Conservation (phyloP, 1,284 basidiomycete species). For the Neonothopanus nambi region DNA sequence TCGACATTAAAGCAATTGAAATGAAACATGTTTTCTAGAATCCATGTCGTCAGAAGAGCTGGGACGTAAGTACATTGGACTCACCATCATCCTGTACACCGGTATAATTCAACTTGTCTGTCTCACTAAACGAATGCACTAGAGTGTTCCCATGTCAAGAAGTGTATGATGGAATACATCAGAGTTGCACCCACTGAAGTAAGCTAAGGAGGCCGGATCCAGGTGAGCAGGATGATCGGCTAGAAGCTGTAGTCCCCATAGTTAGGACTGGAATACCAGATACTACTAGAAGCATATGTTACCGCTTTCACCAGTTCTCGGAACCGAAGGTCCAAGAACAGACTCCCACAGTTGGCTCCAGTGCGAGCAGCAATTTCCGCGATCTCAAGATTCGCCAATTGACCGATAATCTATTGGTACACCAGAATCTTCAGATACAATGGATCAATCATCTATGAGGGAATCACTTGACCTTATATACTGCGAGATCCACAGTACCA, state of each 20-base stretch:
- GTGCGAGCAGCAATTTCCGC: conserved; percentile 83
- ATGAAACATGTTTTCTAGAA: conserved; percentile 72
- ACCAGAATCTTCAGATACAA: neutral
- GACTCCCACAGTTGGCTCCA: conserved; percentile 78
- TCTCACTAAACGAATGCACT: conserved; percentile 82
- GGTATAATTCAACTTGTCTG: conserved; percentile 75
- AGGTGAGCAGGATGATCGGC: conserved; percentile 78
- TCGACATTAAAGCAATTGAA: conserved; percentile 82
- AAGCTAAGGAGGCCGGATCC: conserved; percentile 73
- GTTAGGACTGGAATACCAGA: neutral
- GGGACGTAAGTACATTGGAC: conserved; percentile 2
- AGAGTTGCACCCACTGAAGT: conserved; percentile 54
- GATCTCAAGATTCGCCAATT: conserved; percentile 74
- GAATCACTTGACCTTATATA: conserved; percentile 55
- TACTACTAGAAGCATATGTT: conserved; percentile 17
- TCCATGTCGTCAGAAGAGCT: neutral
- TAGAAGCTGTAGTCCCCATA: conserved; percentile 37
- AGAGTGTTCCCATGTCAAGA: neutral
- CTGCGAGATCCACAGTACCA: conserved; percentile 55
- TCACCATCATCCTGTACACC: conserved; percentile 70
- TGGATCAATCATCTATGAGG: neutral
- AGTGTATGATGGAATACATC: neutral
- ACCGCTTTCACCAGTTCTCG: conserved; percentile 71
- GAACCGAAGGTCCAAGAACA: conserved; percentile 83
- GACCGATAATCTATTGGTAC: conserved; percentile 38